Base-by-base conservation (phyloP, 1,139 yeast species). In the Candida buenavistaensis region DNA sequence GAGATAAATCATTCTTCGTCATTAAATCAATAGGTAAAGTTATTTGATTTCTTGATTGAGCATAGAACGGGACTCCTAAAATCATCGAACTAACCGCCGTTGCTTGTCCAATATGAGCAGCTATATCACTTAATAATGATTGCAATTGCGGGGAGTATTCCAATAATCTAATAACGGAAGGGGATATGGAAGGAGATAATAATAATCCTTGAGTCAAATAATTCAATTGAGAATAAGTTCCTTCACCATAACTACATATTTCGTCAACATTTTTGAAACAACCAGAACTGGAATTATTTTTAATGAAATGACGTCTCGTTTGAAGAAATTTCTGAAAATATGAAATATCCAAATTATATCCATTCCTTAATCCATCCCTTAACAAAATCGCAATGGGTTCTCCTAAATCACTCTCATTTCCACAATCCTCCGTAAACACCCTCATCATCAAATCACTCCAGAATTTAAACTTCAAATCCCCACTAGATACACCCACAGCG, bases 61-160 rank as follows among this genome's bases (percentile, higher is more conserved):
- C 81, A 54, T 79, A 82, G 55, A 72, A 85, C 15, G 68, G 65
- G 36, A 80, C 55, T 0, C 86, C 88, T 35, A 82, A 64, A 9
- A 87, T 67, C 62, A 79, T 70, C 2, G 85, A 71, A 1, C 88
- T 81, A 5, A 87, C 68, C 0, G 89, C 82, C 2, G 83, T 78
- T 1, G 94, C 86, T 54, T 87, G 95, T 3, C 96, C 96, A 22
- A 86, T 63, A 56, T 87, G 95, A 0, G 94, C 95, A 14, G 82
- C 76, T 15, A 84, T 75, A 43, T 84, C 89, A 29, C 77, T 66
- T 3, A 77, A 57, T 5, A 63, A 57, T 6, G 55, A 51, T 48
- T 76, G 72, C 32, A 82, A 52, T 4, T 48, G 45, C 0, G 72
- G 56, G 21, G 77, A 66, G 26, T 58, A 57, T 41, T 78, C 79